Evolutionary conservation across 768 basidiomycete species (phyloP).

Genomic region (Tricholoma flavovirens): DNA sequence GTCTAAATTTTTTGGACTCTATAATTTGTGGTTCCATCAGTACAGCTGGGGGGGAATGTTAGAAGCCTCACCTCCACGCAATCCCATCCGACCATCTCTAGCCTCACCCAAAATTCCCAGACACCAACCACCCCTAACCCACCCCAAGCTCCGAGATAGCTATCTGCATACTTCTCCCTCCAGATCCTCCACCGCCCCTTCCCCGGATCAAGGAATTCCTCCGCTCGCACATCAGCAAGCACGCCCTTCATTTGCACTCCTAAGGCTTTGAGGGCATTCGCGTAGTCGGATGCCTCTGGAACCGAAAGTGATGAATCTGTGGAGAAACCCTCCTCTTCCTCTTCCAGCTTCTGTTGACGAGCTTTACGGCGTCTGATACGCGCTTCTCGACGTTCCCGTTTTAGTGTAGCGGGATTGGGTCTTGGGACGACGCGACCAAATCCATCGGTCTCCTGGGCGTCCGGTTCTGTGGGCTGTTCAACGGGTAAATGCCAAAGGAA

Average conservation of each 20-base stretch:
- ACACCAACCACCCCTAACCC: conserved; percentile 81
- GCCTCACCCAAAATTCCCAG: conserved; percentile 93
- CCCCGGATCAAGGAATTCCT: conserved; percentile 78
- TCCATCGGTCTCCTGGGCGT: conserved; percentile 52
- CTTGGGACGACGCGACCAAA: conserved; percentile 47
- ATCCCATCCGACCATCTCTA: conserved; percentile 86
- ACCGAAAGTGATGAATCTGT: conserved; percentile 73
- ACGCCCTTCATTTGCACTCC: conserved; percentile 46
- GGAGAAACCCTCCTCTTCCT: conserved; percentile 77
- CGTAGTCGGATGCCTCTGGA: conserved; percentile 66
- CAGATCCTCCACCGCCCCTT: conserved; percentile 64
- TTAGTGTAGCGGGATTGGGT: conserved; percentile 38
- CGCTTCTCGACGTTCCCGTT: conserved; percentile 52
- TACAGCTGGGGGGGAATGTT: not conserved
- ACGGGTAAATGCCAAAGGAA: conserved; percentile 54
- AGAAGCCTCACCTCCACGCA: conserved; percentile 60
- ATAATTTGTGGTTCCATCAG: conserved; percentile 11
- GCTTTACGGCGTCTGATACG: conserved; percentile 50
- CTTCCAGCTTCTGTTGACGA: conserved; percentile 28
- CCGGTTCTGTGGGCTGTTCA: conserved; percentile 18
- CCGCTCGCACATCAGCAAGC: conserved; percentile 75
- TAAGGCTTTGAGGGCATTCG: conserved; percentile 52
- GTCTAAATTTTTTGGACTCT: conserved; percentile 59
- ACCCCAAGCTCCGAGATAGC: conserved; percentile 87
- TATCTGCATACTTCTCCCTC: conserved; percentile 74